Percentiles rank a stretch among this genome's conserved stretches.
Evolutionary conservation across 2,329 filamentous ascomycete species (phyloP).

Genomic region (Neofusicoccum sp.): DNA sequence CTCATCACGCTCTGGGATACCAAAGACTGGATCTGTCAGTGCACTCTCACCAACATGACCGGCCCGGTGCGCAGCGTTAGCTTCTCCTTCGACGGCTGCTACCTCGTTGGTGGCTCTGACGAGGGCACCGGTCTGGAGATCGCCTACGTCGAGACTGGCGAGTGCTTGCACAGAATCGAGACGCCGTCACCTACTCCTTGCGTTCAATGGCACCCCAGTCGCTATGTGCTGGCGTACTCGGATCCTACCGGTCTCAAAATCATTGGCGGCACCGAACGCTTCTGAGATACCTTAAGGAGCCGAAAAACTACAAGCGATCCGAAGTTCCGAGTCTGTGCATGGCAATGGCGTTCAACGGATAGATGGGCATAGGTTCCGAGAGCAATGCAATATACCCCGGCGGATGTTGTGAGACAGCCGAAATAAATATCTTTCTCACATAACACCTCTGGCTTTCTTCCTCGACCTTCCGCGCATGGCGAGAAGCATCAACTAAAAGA

Average conservation of each 20-base stretch:
- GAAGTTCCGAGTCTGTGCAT: neutral
- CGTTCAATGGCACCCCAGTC: slow-evolving; percentile 75
- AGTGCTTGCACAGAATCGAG: slow-evolving; percentile 72
- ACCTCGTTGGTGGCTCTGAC: slow-evolving; percentile 72
- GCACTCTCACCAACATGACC: slow-evolving; percentile 69
- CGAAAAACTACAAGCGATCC: neutral
- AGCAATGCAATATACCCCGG: neutral
- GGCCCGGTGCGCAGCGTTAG: slow-evolving; percentile 72
- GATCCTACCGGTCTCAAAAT: slow-evolving; percentile 70
- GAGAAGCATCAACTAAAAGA: no score
- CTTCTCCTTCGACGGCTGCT: slow-evolving; percentile 79
- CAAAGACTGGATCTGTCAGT: slow-evolving; percentile 73
- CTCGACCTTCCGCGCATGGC: no score
- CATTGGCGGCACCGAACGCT: slow-evolving; percentile 51
- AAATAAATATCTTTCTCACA: neutral
- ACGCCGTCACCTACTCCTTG: slow-evolving; percentile 65
- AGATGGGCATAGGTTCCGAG: neutral
- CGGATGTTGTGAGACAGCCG: neutral
- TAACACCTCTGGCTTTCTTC: no score
- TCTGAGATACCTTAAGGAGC: neutral
- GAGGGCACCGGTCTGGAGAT: slow-evolving; percentile 72
- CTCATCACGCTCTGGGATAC: slow-evolving; percentile 80
- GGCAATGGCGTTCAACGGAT: slow-evolving; percentile 4
- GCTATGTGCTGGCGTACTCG: slow-evolving; percentile 74
- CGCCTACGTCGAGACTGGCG: slow-evolving; percentile 72